Evolutionary conservation across 1,139 yeast genomes (phyloP), one percentile per base, ranked within the genome.

Genomic region (Pneumocystis sp.): DNA sequence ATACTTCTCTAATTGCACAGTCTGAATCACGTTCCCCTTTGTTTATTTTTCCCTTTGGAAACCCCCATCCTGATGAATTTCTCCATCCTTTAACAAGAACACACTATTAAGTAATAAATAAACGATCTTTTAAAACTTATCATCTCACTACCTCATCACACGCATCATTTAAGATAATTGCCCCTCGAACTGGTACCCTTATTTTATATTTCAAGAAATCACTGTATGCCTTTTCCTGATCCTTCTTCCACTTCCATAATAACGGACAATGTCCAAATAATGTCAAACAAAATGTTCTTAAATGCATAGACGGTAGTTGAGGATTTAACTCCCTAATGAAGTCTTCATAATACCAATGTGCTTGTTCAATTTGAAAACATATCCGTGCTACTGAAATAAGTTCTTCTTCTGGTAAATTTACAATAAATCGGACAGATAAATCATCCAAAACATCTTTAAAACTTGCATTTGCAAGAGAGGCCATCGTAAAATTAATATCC

Each of bases 341-440:
- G 76, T 95, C 99, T 63, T 89, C 83, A 74, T 91, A 95, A 74
- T 88, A 95, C 98, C 98, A 95, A 72, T 90, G 96, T 1, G 98
- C 98, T 75, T 95, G 98, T 79, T 95, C 99, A 60, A 95, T 85
- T 74, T 91, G 96, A 77, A 95, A 95, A 73, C 90, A 83, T 50
- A 91, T 87, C 72, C 98, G 81, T 71, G 90, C 96, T 63, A 88
- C 84, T 29, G 93, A 83, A 42, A 93, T 84, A 65, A 91, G 77
- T 74, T 93, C 98, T 73, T 91, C 97, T 17, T 84, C 84, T 6
- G 98, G 97, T 64, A 93, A 87, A 77, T 93, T 95, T 68, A 91
- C 83, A 65, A 95, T 85, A 73, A 95, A 95, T 68, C 98, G 80
- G 21, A 63, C 65, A 4, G 65, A 64, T 56, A 64, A 44, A 61